These are phyloP conservation scores for Neurospora pannonica DNA, from an alignment of 495 filamentous ascomycete species.

Conservation along the genomic window DNA sequence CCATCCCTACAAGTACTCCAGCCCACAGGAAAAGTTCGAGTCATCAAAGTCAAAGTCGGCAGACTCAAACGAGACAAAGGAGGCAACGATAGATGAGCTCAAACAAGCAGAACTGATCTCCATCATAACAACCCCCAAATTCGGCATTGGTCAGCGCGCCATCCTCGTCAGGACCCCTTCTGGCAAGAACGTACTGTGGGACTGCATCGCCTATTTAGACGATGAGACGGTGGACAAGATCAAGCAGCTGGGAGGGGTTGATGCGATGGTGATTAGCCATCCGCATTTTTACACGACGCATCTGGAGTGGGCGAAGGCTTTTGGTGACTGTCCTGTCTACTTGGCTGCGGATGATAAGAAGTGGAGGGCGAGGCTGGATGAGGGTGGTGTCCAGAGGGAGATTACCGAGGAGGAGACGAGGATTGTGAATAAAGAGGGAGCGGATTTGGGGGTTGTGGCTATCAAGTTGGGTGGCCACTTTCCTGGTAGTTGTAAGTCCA, in stretches of 20 bases:
- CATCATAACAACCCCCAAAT: constrained; percentile 50
- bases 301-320: constrained; percentile 53
- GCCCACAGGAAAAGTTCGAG: constrained; percentile 15
- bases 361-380: constrained; percentile 40
- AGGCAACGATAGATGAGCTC: background rate
- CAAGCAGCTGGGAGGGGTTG: constrained; percentile 45
- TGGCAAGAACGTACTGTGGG: constrained; percentile 63
- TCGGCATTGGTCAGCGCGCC: constrained; percentile 65
- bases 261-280: constrained; percentile 70
- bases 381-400: constrained; percentile 15
- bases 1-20: constrained; percentile 10
- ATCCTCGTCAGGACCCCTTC: constrained; percentile 49
- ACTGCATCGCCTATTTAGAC: constrained; percentile 58
- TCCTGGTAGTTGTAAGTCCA: constrained; percentile 42
- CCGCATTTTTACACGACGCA: constrained; percentile 72
- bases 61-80: background rate
- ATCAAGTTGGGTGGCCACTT: constrained; percentile 70
- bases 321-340: constrained; percentile 52
- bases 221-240: constrained; percentile 43
- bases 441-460: constrained; percentile 45
- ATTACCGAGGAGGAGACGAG: constrained; percentile 23
- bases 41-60: background rate
- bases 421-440: constrained; percentile 24
- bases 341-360: constrained; percentile 48
- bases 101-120: constrained; percentile 27